phyloP scores from a whole-genome alignment of 2,329 filamentous ascomycete genomes.

The Beauveria brongniartii region DNA sequence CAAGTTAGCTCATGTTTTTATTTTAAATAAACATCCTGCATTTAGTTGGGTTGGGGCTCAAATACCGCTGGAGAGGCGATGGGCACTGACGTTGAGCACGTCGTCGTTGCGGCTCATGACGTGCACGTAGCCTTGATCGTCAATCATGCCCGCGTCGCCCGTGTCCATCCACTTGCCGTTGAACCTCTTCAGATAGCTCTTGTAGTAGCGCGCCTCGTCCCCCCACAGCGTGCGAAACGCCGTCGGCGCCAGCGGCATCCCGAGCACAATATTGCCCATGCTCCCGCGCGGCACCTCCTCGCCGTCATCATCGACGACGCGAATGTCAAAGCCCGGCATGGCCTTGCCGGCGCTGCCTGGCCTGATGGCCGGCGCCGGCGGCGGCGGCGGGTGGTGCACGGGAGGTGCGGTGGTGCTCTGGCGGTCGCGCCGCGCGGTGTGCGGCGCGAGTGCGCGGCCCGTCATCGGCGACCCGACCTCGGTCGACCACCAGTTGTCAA shows the following conservation, averaged over 20 bases:
- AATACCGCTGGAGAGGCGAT: conserved; percentile 75
- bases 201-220: conserved; percentile 79
- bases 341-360: conserved; percentile 85
- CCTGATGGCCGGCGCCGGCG: conserved; percentile 49
- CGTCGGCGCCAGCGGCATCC: conserved; percentile 73
- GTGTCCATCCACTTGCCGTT: conserved; percentile 80
- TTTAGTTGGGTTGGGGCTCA: not conserved
- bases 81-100: conserved; percentile 91
- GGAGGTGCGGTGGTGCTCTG: no score
- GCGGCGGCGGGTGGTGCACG: conserved; percentile 9
- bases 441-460: conserved; percentile 46
- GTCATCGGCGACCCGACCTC: conserved; percentile 52
- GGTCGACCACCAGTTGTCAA: conserved; percentile 57
- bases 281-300: conserved; percentile 59
- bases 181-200: conserved; percentile 77
- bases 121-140: conserved; percentile 59
- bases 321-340: conserved; percentile 85
- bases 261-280: conserved; percentile 91
- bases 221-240: conserved; percentile 81
- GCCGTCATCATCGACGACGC: conserved; percentile 74
- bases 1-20: not conserved
- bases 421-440: conserved; percentile 37
- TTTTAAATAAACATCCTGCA: not conserved
- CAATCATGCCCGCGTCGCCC: conserved; percentile 82
- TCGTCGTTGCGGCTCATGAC: conserved; percentile 67